Conservation (phyloP, 768 basidiomycete species). For the Suillus luteus region DNA sequence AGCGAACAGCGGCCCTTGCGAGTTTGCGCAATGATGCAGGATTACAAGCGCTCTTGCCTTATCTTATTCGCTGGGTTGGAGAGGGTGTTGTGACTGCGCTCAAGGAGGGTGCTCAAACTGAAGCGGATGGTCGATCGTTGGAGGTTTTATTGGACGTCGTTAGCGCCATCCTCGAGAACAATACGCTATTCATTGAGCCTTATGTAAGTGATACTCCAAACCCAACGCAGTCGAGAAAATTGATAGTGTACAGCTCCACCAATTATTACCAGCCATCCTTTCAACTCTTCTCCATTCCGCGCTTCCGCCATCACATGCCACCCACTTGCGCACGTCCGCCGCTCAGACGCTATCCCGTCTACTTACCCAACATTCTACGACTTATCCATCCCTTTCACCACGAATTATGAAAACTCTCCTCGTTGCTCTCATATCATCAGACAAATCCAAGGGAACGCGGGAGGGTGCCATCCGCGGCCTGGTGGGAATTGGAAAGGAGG, state of each 20-base stretch:
- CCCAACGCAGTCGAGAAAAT: conserved; percentile 1
- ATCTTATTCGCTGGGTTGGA: conserved; percentile 92
- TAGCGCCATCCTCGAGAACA: conserved; percentile 82
- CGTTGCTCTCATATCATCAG: conserved; percentile 74
- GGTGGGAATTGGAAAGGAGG: conserved; percentile 82
- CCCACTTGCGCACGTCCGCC: conserved; percentile 75
- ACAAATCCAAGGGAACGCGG: conserved; percentile 76
- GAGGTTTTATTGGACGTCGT: conserved; percentile 86
- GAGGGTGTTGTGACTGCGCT: conserved; percentile 79
- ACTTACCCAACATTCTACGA: conserved; percentile 80
- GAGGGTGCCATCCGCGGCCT: conserved; percentile 91
- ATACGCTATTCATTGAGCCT: conserved; percentile 90
- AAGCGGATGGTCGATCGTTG: conserved; percentile 69
- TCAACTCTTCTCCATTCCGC: conserved; percentile 89
- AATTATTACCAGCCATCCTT: conserved; percentile 90
- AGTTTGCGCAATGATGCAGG: conserved; percentile 90
- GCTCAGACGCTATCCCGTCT: conserved; percentile 84
- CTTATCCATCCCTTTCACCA: conserved; percentile 83
- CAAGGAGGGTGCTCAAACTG: conserved; percentile 48
- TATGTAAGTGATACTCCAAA: conserved; percentile 65
- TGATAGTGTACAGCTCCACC: conserved; percentile 70
- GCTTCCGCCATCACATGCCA: conserved; percentile 71
- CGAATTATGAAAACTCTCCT: conserved; percentile 94
- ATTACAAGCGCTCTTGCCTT: conserved; percentile 87
- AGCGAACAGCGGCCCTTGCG: conserved; percentile 87